These are phyloP conservation scores for Chaetoscypha palmicola DNA, from an alignment of 2,329 filamentous ascomycete species.

Conservation along the genomic window DNA sequence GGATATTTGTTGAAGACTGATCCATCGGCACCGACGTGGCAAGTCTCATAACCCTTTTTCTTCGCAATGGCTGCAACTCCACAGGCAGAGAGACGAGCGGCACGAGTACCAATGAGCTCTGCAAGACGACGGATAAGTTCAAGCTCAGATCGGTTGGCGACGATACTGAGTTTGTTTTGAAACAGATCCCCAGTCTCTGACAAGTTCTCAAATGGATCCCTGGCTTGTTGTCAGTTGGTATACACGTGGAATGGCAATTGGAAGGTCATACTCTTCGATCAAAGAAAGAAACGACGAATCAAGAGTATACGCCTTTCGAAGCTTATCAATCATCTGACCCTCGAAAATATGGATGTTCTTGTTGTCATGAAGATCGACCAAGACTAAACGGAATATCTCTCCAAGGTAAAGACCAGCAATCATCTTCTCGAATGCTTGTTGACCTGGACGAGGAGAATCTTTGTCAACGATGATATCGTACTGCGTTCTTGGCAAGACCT, in stretches of 20 bases:
- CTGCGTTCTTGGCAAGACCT: constrained; percentile 74
- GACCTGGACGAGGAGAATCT: constrained; percentile 83
- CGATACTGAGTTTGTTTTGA: constrained; percentile 65
- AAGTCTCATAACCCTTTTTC: constrained; percentile 84
- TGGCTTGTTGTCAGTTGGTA: too few relatives aligned
- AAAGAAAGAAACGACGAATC: constrained; percentile 90
- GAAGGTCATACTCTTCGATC: constrained; percentile 69
- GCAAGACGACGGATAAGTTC: constrained; percentile 84
- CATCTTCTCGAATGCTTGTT: constrained; percentile 98
- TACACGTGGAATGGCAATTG: too few relatives aligned
- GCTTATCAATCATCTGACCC: constrained; percentile 69
- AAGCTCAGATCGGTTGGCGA: constrained; percentile 67
- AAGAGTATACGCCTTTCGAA: constrained; percentile 81
- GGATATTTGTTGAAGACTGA: constrained; percentile 99
- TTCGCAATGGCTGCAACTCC: constrained; percentile 94
- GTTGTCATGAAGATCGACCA: constrained; percentile 80
- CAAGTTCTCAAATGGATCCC: constrained; percentile 92
- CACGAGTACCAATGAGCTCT: constrained; percentile 90
- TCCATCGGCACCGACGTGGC: constrained; percentile 93
- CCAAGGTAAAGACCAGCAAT: constrained; percentile 90
- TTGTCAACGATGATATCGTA: constrained; percentile 87
- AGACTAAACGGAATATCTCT: constrained; percentile 84
- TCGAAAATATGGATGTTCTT: constrained; percentile 71
- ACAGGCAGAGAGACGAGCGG: constrained; percentile 86
- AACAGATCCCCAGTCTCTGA: constrained; percentile 82